Conservation (phyloP, 2,329 filamentous ascomycete genomes). For the Colletotrichum agaves region DNA sequence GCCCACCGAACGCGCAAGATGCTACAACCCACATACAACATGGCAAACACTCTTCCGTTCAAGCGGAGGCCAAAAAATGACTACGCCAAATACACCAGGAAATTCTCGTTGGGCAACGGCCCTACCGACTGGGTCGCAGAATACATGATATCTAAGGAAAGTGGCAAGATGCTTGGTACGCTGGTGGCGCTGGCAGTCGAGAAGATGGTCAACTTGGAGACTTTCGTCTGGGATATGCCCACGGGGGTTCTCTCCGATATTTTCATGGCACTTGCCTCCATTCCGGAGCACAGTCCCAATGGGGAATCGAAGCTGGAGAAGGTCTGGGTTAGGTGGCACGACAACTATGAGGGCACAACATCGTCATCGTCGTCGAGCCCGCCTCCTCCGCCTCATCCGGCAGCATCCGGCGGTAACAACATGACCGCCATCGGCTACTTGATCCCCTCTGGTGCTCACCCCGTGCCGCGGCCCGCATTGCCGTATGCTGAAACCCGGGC, state of each 20-base stretch:
- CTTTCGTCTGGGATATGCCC: constrained; percentile 90
- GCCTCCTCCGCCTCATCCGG: constrained; percentile 37
- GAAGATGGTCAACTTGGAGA: constrained; percentile 84
- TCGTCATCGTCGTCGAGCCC: constrained; percentile 46
- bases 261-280: constrained; percentile 80
- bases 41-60: constrained; percentile 32
- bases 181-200: constrained; percentile 82
- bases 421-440: constrained; percentile 55
- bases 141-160: constrained; percentile 84
- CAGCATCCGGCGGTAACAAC: constrained; percentile 49
- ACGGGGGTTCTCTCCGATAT: constrained; percentile 84
- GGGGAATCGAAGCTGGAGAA: constrained; percentile 74
- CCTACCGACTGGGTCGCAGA: constrained; percentile 82
- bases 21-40: constrained; percentile 40
- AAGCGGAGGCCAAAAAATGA: constrained; percentile 60
- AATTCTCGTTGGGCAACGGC: constrained; percentile 87
- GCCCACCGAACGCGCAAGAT: constrained; percentile 51
- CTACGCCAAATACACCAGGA: constrained; percentile 81
- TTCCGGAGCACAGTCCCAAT: constrained; percentile 69
- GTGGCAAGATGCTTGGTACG: constrained; percentile 89
- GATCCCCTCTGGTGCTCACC: constrained; percentile 44
- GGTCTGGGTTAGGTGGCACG: constrained; percentile 86
- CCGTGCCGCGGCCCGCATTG: constrained; percentile 51
- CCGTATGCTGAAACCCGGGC: constrained; percentile 67
- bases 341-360: constrained; percentile 67